Evolutionary conservation across 208 protist genomes (phyloP).

Genomic region (Wallacemonas collosoma): DNA sequence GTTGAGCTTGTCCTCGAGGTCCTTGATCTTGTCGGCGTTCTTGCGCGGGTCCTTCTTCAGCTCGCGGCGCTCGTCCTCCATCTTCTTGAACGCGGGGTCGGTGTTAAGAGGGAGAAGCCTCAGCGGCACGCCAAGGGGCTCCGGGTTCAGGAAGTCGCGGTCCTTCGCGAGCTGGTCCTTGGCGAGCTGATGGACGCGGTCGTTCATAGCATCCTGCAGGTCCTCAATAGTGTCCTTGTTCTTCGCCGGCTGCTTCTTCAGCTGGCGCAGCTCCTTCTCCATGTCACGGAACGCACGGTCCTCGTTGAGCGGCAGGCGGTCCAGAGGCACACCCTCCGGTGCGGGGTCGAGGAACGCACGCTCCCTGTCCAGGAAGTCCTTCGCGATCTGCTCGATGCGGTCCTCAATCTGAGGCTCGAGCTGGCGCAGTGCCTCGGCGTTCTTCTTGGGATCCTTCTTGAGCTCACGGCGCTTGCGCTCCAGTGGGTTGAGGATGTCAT

Average conservation of each 20-base stretch:
- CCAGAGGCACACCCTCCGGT: constrained; percentile 61
- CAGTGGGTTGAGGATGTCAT: constrained; percentile 59
- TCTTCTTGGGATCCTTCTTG: constrained; percentile 64
- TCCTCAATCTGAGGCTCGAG: constrained; percentile 66
- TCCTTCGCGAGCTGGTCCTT: constrained; percentile 62
- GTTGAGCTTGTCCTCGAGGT: constrained; percentile 63
- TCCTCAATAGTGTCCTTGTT: constrained; percentile 63
- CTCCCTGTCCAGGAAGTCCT: constrained; percentile 72
- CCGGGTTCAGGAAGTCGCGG: constrained; percentile 49
- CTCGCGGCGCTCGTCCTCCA: constrained; percentile 61
- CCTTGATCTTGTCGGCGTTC: constrained; percentile 50
- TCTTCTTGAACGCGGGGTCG: constrained; percentile 55
- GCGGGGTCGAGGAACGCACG: constrained; percentile 70
- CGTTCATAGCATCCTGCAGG: constrained; percentile 68
- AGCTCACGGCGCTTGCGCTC: constrained; percentile 73
- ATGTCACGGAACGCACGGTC: constrained; percentile 70
- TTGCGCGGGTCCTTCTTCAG: constrained; percentile 50
- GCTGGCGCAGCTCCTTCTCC: constrained; percentile 61
- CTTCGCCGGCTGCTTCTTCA: constrained; percentile 69
- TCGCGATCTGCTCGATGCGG: constrained; percentile 64
- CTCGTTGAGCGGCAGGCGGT: constrained; percentile 54
- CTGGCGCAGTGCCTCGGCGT: constrained; percentile 54
- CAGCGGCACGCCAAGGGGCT: constrained; percentile 63
- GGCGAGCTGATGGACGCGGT: constrained; percentile 66
- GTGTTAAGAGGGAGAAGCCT: constrained; percentile 57